Conservation (phyloP, 352 stramenopile genomes). For the Pythium apleroticum region DNA sequence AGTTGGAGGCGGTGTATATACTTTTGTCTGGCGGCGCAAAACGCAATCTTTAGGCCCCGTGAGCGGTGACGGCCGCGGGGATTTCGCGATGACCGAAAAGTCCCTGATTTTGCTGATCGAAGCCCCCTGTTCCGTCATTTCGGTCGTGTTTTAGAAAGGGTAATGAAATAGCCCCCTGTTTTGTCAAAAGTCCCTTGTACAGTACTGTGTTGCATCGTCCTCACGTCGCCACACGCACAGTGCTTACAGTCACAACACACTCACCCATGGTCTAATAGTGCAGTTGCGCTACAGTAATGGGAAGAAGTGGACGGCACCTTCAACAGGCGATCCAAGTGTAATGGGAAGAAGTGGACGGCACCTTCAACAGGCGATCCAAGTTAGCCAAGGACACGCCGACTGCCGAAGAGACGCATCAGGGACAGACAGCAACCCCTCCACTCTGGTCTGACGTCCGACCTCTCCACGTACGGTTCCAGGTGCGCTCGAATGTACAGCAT, state of each 20-base stretch:
- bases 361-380: neutral
- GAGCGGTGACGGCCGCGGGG: no score
- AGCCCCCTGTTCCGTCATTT: no score
- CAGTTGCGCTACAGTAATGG: neutral
- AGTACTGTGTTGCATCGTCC: no score
- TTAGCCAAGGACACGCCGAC: neutral
- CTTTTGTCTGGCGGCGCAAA: no score
- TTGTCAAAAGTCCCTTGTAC: no score
- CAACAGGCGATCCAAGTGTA: neutral
- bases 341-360: neutral
- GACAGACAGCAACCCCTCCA: neutral
- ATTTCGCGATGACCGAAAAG: no score
- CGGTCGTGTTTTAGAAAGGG: no score
- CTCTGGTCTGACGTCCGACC: neutral
- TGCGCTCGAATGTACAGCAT: neutral
- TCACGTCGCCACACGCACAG: neutral
- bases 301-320: neutral
- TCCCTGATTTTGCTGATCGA: no score
- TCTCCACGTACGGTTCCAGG: slow-evolving; percentile 2
- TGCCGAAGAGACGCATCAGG: neutral
- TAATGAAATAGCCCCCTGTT: no score
- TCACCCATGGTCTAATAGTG: neutral
- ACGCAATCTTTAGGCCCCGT: no score
- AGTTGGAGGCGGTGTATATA: no score
- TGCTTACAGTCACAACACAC: neutral